Evolutionary conservation across 2,329 filamentous ascomycete genomes (phyloP).

Genomic region (Fusarium tjaetaba): DNA sequence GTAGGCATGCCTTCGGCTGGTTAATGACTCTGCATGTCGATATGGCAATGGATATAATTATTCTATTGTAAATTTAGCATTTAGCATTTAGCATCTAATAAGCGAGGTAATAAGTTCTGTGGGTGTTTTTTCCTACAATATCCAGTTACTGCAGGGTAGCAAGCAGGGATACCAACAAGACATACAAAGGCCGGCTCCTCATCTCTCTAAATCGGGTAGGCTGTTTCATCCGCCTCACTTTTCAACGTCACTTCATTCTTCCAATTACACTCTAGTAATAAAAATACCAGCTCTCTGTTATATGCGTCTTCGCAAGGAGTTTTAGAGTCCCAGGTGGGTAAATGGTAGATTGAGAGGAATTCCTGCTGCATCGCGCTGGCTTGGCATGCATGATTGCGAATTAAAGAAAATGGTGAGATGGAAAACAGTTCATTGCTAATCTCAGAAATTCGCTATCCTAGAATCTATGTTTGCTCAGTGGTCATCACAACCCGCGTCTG

Average conservation of each 20-base stretch:
- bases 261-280: no score
- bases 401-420: no score
- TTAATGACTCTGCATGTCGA: no score
- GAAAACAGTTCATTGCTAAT: neutral
- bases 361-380: neutral
- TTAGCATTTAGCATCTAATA: no score
- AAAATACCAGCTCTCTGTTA: accelerated
- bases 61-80: no score
- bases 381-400: neutral
- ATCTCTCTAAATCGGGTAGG: no score
- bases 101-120: accelerated
- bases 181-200: neutral
- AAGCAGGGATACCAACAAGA: neutral
- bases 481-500: conserved; percentile 30
- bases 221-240: neutral
- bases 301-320: neutral
- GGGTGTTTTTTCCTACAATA: accelerated
- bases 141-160: neutral
- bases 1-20: no score
- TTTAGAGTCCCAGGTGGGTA: no score
- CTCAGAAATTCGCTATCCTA: neutral
- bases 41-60: no score
- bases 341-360: neutral
- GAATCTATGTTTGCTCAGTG: neutral
- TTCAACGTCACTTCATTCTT: neutral